phyloP scores from a whole-genome alignment of 1,284 basidiomycete species.

The Porphyrellus sp. region DNA sequence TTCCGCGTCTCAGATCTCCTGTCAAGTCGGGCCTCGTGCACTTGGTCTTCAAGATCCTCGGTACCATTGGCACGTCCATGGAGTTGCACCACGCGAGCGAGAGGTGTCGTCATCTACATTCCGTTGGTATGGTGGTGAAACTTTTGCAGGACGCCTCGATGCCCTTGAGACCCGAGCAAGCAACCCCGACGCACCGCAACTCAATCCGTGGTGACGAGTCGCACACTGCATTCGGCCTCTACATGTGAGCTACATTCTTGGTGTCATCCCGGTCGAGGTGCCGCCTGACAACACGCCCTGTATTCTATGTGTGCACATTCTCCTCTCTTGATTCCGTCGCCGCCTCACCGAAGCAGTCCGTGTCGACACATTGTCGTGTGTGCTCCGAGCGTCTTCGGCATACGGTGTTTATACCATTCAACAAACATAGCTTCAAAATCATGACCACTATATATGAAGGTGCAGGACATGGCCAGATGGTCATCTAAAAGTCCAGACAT shows the following conservation, averaged over 20 bases:
- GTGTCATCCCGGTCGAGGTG: background rate
- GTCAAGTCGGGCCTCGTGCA: background rate
- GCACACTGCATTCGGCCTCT: constrained; percentile 1
- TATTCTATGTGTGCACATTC: background rate
- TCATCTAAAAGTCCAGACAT: background rate
- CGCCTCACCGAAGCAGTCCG: background rate
- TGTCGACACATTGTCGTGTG: background rate
- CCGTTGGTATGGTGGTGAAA: background rate
- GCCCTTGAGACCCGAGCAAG: constrained; percentile 7
- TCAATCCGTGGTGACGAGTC: background rate
- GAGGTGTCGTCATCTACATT: background rate
- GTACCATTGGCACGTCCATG: background rate
- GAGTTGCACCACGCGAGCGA: background rate
- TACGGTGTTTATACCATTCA: background rate
- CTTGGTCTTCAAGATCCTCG: background rate
- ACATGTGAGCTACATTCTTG: background rate
- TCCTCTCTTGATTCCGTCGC: background rate
- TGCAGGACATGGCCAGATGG: background rate
- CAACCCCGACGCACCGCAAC: background rate
- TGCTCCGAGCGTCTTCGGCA: background rate
- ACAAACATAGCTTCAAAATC: constrained; percentile 15
- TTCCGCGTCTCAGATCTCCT: background rate
- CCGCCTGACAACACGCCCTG: background rate
- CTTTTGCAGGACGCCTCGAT: background rate
- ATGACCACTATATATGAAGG: constrained; percentile 14